These are phyloP conservation scores for Areca catechu DNA, from an alignment of 176 grass and related monocot species.

Conservation along the genomic window DNA sequence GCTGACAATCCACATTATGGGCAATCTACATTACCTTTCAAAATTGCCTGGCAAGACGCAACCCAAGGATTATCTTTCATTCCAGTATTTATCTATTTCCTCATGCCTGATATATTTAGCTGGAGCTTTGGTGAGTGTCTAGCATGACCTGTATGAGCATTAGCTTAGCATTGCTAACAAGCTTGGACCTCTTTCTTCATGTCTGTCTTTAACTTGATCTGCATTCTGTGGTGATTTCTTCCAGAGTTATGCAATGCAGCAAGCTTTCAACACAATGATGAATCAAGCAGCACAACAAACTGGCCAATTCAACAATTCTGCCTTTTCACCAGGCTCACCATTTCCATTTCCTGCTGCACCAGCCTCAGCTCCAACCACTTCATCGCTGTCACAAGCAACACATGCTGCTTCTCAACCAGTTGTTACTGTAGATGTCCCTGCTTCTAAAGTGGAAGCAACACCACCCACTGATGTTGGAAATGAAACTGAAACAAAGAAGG, in stretches of 20 bases:
- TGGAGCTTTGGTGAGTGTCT: too few relatives aligned
- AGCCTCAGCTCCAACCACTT: constrained; percentile 34
- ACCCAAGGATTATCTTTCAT: too few relatives aligned
- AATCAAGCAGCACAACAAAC: constrained; percentile 43
- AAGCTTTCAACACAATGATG: constrained; percentile 98
- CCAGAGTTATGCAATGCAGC: constrained; percentile 73
- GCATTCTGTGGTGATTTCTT: background rate
- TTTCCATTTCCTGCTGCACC: constrained; percentile 73
- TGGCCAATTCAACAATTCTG: constrained; percentile 31
- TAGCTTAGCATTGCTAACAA: too few relatives aligned
- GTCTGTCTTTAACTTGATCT: background rate
- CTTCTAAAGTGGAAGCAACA: constrained; percentile 48
- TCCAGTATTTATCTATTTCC: too few relatives aligned
- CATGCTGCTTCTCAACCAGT: constrained; percentile 27
- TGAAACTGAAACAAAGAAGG: constrained; percentile 33
- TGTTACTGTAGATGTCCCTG: constrained; percentile 63
- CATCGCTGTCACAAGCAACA: constrained; percentile 21
- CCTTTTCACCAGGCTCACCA: constrained; percentile 46
- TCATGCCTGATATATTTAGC: too few relatives aligned
- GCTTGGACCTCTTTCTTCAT: background rate
- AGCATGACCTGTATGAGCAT: too few relatives aligned
- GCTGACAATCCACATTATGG: too few relatives aligned
- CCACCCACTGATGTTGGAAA: constrained; percentile 32
- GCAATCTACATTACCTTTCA: too few relatives aligned
- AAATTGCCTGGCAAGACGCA: too few relatives aligned